These are phyloP conservation scores for Achaetomium macrosporum DNA, from an alignment of 2,329 filamentous ascomycete species.

Conservation along the genomic window DNA sequence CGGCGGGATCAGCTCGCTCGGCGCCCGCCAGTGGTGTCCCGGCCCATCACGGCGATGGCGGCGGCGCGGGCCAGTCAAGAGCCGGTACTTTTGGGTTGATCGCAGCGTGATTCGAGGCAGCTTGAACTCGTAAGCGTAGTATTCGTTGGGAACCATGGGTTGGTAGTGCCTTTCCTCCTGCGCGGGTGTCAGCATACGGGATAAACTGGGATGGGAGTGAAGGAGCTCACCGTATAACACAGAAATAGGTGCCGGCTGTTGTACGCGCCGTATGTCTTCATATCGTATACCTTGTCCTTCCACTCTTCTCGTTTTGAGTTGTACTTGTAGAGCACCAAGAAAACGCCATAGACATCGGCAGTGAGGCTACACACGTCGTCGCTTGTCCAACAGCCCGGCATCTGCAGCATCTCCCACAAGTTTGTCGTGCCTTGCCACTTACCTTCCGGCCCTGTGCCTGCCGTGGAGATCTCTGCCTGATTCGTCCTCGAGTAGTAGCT, in stretches of 20 bases:
- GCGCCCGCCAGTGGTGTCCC: conserved; percentile 9
- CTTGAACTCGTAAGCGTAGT: conserved; percentile 29
- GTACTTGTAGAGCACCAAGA: conserved; percentile 30
- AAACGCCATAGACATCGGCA: conserved; percentile 32
- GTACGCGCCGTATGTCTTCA: conserved; percentile 28
- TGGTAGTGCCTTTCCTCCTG: conserved; percentile 27
- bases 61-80: conserved; percentile 1
- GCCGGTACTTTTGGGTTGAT: conserved; percentile 8
- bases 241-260: conserved; percentile 32
- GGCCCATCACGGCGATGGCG: not conserved
- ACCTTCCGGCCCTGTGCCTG: not conserved
- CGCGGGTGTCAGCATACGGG: not conserved
- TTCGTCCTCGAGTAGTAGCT: conserved; percentile 26
- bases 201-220: too few species aligned
- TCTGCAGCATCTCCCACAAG: conserved; percentile 29
- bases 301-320: not conserved
- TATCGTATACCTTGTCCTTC: conserved; percentile 21
- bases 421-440: conserved; percentile 18
- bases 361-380: conserved; percentile 29
- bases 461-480: not conserved
- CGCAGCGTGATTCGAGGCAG: conserved; percentile 28
- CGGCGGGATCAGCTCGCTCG: not conserved
- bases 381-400: conserved; percentile 28
- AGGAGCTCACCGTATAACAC: conserved; percentile 19
- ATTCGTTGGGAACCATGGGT: conserved; percentile 31